Evolutionary conservation across 2,329 filamentous ascomycete species (phyloP).

Genomic region (Fusarium beomiforme): DNA sequence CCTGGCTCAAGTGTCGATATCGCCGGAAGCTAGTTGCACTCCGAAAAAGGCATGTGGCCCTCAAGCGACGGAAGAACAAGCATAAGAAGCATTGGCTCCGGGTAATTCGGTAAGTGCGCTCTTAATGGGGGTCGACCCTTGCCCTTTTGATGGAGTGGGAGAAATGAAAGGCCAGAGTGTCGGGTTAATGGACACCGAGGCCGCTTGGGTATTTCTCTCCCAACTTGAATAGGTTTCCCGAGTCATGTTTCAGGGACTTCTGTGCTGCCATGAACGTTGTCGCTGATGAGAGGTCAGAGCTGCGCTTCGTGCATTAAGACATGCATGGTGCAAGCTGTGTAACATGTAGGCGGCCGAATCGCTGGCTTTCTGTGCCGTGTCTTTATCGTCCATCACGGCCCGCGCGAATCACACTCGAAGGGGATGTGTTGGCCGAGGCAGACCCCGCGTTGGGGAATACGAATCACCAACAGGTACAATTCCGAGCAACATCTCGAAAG

Average conservation of each 20-base stretch:
- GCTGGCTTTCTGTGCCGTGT: not conserved
- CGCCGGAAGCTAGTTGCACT: not conserved
- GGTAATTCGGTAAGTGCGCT: not conserved
- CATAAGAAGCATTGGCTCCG: accelerated
- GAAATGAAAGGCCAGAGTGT: not conserved
- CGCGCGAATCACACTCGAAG: not conserved
- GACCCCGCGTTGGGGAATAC: not conserved
- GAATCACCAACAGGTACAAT: not conserved
- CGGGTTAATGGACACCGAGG: too few relatives aligned
- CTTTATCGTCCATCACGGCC: not conserved
- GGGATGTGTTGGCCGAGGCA: not conserved
- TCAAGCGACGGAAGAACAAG: not conserved
- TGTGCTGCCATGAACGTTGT: not conserved
- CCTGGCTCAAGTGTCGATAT: not conserved
- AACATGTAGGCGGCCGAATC: not conserved
- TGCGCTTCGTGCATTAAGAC: too few relatives aligned
- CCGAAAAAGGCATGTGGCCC: not conserved
- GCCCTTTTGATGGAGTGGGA: not conserved
- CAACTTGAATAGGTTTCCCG: too few relatives aligned
- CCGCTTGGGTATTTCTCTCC: not conserved
- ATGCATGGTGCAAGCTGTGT: not conserved
- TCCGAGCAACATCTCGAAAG: not conserved
- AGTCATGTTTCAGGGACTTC: not conserved
- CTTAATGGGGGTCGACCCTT: not conserved
- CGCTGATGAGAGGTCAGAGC: not conserved